Base-by-base conservation (phyloP, 139 green algal genomes). In the Coelastrella sp. region DNA sequence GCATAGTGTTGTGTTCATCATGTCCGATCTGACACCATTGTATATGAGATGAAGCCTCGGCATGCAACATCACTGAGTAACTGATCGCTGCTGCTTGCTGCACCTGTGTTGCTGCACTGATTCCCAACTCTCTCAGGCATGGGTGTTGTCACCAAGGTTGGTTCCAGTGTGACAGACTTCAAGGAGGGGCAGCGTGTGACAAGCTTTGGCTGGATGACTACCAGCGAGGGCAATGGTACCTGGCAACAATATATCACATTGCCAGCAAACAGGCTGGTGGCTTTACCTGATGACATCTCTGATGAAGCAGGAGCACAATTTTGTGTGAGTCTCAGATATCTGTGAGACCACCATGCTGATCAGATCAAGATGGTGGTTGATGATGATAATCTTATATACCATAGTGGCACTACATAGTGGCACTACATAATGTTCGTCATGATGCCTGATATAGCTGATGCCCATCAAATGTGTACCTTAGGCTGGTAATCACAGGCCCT, bases 271-370 rank as follows among this genome's bases (percentile, higher is more conserved):
- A 51, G 25, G 40, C 30, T 84, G 60, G 78, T 84, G 59, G 62
- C 78, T 1, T 23, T 84, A 41, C 78, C 78, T 25, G 78, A 84
- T 7, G 43, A 34, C 1, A 34, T 84, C 19, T 84, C 78, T 11
- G 78, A 84, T 30, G 78, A 84, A 25, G 78, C 78, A 4, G 78
- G 53, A 30, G 78, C 78, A n/a, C 78, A 84, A 27, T 84, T 84
- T n/a, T 84, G 76, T 27, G 78, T 84, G 41, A 60, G 78, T 84
- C 17, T n/a, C n/a, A n/a, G n/a, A n/a, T n/a, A n/a, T n/a, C n/a
- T n/a, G n/a, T n/a, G n/a, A n/a, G n/a, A n/a, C n/a, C n/a, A n/a
- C n/a, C n/a, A n/a, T n/a, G n/a, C n/a, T n/a, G n/a, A 45, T 11
- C 48, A 57, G 48, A 15, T 15, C 17, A 57, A 35, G 11, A 15